A percentile compares a stretch with the other conserved stretches of the same genome.
Conservation (phyloP, 2,329 filamentous ascomycete species). For the Scedosporium dehoogii region DNA sequence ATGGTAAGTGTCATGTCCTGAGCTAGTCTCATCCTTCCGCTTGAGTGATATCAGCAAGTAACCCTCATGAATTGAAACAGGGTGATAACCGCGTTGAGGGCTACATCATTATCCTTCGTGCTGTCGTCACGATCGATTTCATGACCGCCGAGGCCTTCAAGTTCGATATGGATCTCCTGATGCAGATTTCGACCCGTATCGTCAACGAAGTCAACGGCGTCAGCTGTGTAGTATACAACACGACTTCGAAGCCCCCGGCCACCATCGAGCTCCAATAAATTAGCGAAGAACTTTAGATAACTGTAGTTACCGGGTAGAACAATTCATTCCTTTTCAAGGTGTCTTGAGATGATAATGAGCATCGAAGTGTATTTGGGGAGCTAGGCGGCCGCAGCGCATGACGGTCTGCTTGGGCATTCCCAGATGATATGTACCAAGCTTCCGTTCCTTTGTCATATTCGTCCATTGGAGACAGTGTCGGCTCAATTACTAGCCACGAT, state of each 20-base stretch:
- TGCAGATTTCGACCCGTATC: conserved; percentile 55
- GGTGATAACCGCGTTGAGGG: conserved; percentile 57
- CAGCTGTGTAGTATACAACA: conserved; percentile 60
- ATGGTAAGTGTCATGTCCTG: conserved; percentile 8
- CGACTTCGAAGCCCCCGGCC: conserved; percentile 52
- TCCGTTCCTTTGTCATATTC: no score
- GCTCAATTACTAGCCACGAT: no score
- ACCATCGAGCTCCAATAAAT: conserved; percentile 66
- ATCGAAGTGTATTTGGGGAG: no score
- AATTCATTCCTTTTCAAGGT: no score
- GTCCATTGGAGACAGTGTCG: no score
- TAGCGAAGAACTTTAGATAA: no score
- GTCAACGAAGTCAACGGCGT: conserved; percentile 60
- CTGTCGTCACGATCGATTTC: conserved; percentile 35
- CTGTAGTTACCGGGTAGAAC: no score
- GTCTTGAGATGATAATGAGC: no score
- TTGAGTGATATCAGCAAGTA: not conserved
- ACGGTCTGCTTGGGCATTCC: no score
- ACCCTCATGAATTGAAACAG: conserved; percentile 21
- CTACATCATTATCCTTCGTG: conserved; percentile 27
- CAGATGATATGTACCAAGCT: no score
- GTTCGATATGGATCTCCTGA: conserved; percentile 56
- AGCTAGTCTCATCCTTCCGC: no score
- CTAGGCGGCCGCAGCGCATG: no score
- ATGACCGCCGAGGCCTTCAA: conserved; percentile 67